phyloP scores from a whole-genome alignment of 352 stramenopile species.

The Phytophthora brassicae region DNA sequence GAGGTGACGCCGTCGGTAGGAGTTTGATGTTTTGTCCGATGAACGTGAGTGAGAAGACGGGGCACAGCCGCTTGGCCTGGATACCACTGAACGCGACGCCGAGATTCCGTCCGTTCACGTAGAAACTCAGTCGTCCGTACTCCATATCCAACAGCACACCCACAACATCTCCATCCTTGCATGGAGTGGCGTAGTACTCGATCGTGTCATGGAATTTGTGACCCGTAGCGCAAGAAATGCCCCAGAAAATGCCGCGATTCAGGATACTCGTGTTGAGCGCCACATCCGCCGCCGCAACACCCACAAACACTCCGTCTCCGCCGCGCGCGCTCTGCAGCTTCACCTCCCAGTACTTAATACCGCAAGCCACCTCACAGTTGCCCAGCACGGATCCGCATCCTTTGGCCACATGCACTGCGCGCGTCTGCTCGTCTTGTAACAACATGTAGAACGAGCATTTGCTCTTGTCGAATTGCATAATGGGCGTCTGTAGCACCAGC shows the following conservation, averaged over 20 bases:
- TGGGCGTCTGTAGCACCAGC: conserved; percentile 65
- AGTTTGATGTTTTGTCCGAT: conserved; percentile 70
- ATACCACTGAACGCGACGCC: conserved; percentile 72
- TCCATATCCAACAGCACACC: conserved; percentile 80
- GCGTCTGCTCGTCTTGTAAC: conserved; percentile 54
- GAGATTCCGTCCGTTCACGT: conserved; percentile 76
- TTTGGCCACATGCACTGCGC: conserved; percentile 58
- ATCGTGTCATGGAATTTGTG: conserved; percentile 80
- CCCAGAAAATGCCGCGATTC: conserved; percentile 70
- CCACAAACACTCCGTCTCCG: conserved; percentile 75
- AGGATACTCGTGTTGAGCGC: conserved; percentile 62
- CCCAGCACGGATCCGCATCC: conserved; percentile 67
- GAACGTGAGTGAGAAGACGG: conserved; percentile 72
- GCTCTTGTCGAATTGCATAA: conserved; percentile 62
- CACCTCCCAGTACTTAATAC: conserved; percentile 86
- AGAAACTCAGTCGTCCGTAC: conserved; percentile 72
- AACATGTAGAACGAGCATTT: conserved; percentile 62
- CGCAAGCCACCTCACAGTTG: conserved; percentile 53
- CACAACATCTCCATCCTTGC: conserved; percentile 72
- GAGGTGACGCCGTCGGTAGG: conserved; percentile 53
- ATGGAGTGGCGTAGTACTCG: conserved; percentile 74
- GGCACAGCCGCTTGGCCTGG: conserved; percentile 55
- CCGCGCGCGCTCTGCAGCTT: conserved; percentile 48
- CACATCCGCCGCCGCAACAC: conserved; percentile 54
- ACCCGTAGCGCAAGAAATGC: conserved; percentile 68